Percentiles rank a stretch among this genome's conserved stretches.
Evolutionary conservation across 306 rosid genomes (phyloP).

Genomic region (Leucaena leucocephala): DNA sequence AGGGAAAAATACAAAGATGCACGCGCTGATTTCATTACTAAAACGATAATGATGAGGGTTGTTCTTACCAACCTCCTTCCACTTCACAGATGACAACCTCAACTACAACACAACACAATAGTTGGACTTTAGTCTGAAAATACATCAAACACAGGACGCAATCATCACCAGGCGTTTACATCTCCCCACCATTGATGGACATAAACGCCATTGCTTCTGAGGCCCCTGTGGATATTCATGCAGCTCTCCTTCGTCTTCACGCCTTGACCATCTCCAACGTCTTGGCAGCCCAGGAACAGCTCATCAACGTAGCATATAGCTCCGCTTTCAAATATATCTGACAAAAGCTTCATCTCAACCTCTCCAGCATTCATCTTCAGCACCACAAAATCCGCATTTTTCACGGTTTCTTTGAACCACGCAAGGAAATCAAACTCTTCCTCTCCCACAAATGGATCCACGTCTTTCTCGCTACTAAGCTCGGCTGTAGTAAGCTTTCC

Average conservation of each 20-base stretch:
- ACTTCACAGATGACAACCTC: constrained; percentile 16
- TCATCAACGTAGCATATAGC: constrained; percentile 88
- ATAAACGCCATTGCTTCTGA: constrained; percentile 78
- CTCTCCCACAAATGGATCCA: constrained; percentile 64
- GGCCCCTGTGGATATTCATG: constrained; percentile 66
- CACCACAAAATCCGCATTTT: constrained; percentile 75
- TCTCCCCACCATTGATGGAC: constrained; percentile 95
- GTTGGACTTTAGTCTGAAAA: constrained; percentile 34
- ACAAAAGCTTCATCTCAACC: constrained; percentile 72
- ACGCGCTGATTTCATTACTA: constrained; percentile 29
- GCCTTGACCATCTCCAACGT: constrained; percentile 40
- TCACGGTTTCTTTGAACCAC: constrained; percentile 92
- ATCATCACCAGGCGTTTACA: constrained; percentile 29
- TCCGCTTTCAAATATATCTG: constrained; percentile 78
- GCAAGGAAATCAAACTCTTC: constrained; percentile 77
- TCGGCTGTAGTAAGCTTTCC: constrained; percentile 39
- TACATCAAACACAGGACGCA: constrained; percentile 31
- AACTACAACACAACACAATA: constrained; percentile 21
- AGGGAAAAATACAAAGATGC: neutral
- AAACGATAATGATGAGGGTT: constrained; percentile 46
- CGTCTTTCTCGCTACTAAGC: constrained; percentile 28
- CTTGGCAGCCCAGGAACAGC: constrained; percentile 74
- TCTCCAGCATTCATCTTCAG: constrained; percentile 84
- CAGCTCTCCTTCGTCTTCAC: constrained; percentile 53
- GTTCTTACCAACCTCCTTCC: constrained; percentile 32